Evolutionary conservation across 352 stramenopile genomes (phyloP).

Genomic region (Pythium biforme): DNA sequence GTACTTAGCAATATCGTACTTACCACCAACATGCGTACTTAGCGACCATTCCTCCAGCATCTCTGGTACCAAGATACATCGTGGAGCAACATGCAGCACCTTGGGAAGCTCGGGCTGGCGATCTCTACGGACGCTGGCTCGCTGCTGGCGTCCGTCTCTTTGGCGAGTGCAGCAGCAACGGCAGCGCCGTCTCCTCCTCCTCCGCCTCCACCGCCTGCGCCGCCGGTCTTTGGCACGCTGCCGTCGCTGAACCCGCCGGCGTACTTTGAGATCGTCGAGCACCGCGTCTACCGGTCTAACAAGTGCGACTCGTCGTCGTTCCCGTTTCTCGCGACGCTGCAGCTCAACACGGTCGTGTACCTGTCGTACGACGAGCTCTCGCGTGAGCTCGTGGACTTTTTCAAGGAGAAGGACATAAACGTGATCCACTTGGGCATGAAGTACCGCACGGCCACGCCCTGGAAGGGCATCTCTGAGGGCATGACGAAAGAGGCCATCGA

Average conservation of each 20-base stretch:
- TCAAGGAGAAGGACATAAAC: constrained; percentile 77
- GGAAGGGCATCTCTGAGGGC: constrained; percentile 77
- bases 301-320: constrained; percentile 86
- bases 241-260: constrained; percentile 79
- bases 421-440: constrained; percentile 85
- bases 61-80: neutral
- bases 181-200: neutral
- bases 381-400: constrained; percentile 74
- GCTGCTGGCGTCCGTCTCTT: neutral
- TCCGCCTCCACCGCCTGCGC: constrained; percentile 5
- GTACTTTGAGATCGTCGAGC: constrained; percentile 88
- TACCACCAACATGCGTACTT: neutral
- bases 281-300: constrained; percentile 83
- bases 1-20: neutral
- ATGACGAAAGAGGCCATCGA: constrained; percentile 88
- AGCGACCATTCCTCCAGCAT: neutral
- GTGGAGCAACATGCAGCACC: constrained; percentile 7
- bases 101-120: constrained; percentile 15
- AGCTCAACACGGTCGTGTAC: constrained; percentile 85
- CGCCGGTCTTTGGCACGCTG: constrained; percentile 50
- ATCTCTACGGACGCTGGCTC: constrained; percentile 18
- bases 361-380: constrained; percentile 84
- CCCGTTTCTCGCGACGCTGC: constrained; percentile 74
- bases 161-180: neutral
- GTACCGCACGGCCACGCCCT: constrained; percentile 63